Evolutionary conservation across 2,329 filamentous ascomycete genomes (phyloP).

Genomic region (Aureobasidium mangrovei): DNA sequence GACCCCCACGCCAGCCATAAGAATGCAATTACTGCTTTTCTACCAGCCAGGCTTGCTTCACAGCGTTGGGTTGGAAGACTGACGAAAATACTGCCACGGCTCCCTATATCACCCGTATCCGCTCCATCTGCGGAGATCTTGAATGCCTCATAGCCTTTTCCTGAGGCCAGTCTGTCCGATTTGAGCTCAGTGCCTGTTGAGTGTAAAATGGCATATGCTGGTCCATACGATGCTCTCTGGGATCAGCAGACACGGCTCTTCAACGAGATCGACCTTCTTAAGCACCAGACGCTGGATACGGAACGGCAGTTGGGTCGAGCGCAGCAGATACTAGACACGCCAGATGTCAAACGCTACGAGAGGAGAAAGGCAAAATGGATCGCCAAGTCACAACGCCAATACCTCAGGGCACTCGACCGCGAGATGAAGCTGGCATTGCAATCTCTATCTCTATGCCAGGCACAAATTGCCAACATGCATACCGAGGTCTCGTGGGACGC

Average conservation of each 20-base stretch:
- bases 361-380: slow-evolving; percentile 12
- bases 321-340: neutral
- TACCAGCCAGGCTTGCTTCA: too few relatives aligned
- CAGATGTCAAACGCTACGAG: neutral
- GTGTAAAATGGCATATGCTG: neutral
- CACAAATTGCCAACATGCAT: neutral
- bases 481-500: neutral
- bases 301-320: neutral
- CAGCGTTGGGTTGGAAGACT: too few relatives aligned
- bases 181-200: neutral
- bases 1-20: too few relatives aligned
- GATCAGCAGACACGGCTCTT: slow-evolving; percentile 6
- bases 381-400: neutral
- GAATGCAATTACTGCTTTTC: too few relatives aligned
- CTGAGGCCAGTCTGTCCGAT: neutral
- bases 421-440: neutral
- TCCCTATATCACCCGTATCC: too few relatives aligned
- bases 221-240: slow-evolving; percentile 2
- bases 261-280: slow-evolving; percentile 1
- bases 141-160: too few relatives aligned
- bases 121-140: too few relatives aligned
- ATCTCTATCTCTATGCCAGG: neutral
- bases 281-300: neutral
- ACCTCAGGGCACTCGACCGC: neutral
- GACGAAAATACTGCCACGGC: too few relatives aligned